Evolutionary conservation across 768 basidiomycete species (phyloP).

Genomic region (Panaeolus papilionaceus): DNA sequence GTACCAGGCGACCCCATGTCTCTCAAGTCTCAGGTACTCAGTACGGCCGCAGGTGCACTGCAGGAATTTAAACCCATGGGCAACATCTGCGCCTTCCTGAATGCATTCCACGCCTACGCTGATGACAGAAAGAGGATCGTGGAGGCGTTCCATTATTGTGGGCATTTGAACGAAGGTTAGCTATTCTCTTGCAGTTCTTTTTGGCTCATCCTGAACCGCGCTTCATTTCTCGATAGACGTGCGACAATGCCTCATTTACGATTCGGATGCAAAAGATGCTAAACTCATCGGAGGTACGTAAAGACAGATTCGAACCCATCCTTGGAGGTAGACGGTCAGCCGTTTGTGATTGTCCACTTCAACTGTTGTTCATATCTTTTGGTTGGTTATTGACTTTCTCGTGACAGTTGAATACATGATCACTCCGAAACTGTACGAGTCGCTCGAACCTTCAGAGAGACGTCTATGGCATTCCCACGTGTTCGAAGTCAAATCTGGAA

Average conservation of each 20-base stretch:
- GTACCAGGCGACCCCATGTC: conserved; percentile 19
- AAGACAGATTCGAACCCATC: neutral
- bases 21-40: conserved; percentile 16
- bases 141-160: conserved; percentile 26
- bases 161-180: conserved; percentile 25
- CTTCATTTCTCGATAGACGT: conserved; percentile 19
- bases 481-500: conserved; percentile 29
- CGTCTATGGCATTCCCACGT: conserved; percentile 29
- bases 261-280: conserved; percentile 26
- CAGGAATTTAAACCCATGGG: conserved; percentile 25
- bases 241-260: conserved; percentile 29
- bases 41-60: conserved; percentile 19
- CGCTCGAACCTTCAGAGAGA: conserved; percentile 25
- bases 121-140: conserved; percentile 24
- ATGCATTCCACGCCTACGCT: conserved; percentile 27
- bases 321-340: neutral
- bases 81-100: conserved; percentile 26
- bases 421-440: conserved; percentile 23
- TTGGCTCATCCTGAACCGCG: neutral
- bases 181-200: neutral
- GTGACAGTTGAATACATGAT: conserved; percentile 29
- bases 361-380: neutral
- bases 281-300: conserved; percentile 27
- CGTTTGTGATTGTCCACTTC: neutral
- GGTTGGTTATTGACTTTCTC: neutral